Evolutionary conservation across 2,329 filamentous ascomycete genomes (phyloP).

Genomic region (Graphilbum ipis-grandicollis): DNA sequence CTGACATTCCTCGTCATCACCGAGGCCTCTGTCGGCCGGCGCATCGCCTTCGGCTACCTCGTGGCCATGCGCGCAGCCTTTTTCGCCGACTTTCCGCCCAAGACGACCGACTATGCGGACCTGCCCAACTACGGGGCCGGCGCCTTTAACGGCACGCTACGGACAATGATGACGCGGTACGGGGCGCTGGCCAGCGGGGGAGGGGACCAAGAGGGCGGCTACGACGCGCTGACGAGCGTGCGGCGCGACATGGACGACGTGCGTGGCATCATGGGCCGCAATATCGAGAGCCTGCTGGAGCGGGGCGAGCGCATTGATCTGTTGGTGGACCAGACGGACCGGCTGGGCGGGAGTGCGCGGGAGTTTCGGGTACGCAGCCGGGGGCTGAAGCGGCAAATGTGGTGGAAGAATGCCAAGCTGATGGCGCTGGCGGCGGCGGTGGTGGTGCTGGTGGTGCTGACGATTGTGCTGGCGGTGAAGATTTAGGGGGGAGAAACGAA

Average conservation of each 20-base stretch:
- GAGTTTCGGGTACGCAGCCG: conserved; percentile 83
- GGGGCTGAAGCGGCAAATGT: conserved; percentile 83
- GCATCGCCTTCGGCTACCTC: conserved; percentile 84
- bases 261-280: conserved; percentile 83
- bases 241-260: conserved; percentile 86
- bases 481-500: background rate
- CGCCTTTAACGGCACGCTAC: conserved; percentile 67
- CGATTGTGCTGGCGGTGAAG: conserved; percentile 37
- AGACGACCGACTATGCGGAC: conserved; percentile 52
- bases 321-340: conserved; percentile 90
- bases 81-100: conserved; percentile 49
- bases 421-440: conserved; percentile 67
- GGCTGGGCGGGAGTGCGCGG: conserved; percentile 68
- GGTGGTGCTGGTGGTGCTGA: conserved; percentile 37
- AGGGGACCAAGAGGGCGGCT: conserved; percentile 28
- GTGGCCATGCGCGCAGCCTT: conserved; percentile 84
- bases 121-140: conserved; percentile 83
- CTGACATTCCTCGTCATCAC: conserved; percentile 87
- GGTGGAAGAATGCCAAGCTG: conserved; percentile 98
- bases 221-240: conserved; percentile 70
- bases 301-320: conserved; percentile 85
- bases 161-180: conserved; percentile 64
- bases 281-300: conserved; percentile 80
- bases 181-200: conserved; percentile 47
- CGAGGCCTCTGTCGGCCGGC: conserved; percentile 61